phyloP scores from a whole-genome alignment of 805 yeast genomes.

The Brettanomyces naardenensis region DNA sequence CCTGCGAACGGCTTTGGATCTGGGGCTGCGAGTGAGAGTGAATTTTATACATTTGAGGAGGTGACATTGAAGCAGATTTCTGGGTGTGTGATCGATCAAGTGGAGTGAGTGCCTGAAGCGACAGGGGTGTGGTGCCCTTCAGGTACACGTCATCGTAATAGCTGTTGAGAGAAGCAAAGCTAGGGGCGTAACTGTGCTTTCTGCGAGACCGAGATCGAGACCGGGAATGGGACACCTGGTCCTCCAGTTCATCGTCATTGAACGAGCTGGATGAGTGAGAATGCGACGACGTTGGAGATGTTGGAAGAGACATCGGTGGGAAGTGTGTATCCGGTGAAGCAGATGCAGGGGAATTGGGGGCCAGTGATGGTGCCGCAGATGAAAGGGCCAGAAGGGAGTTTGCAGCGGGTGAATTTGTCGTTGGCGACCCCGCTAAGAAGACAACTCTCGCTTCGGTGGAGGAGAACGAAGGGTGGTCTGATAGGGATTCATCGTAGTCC shows the following conservation, averaged over 20 bases:
- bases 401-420: too few relatives aligned
- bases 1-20: too few relatives aligned
- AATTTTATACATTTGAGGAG: too few relatives aligned
- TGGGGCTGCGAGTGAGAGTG: too few relatives aligned
- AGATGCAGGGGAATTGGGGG: not conserved
- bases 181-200: slow-evolving; percentile 44
- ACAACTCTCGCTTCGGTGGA: slow-evolving; percentile 1
- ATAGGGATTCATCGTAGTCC: not conserved
- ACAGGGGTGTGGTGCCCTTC: not conserved
- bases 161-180: slow-evolving; percentile 74
- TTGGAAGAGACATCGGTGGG: not conserved
- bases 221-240: not conserved
- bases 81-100: not conserved
- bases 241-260: not conserved
- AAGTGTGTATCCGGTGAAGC: not conserved
- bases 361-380: too few relatives aligned
- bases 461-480: not conserved
- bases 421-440: not conserved
- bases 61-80: not conserved
- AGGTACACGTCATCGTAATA: slow-evolving; percentile 32
- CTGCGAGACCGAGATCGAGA: not conserved
- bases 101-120: too few relatives aligned
- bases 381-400: too few relatives aligned
- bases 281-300: not conserved
- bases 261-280: too few relatives aligned